Evolutionary conservation across 352 stramenopile genomes (phyloP).

Genomic region (Chrysophaeum taylorii): DNA sequence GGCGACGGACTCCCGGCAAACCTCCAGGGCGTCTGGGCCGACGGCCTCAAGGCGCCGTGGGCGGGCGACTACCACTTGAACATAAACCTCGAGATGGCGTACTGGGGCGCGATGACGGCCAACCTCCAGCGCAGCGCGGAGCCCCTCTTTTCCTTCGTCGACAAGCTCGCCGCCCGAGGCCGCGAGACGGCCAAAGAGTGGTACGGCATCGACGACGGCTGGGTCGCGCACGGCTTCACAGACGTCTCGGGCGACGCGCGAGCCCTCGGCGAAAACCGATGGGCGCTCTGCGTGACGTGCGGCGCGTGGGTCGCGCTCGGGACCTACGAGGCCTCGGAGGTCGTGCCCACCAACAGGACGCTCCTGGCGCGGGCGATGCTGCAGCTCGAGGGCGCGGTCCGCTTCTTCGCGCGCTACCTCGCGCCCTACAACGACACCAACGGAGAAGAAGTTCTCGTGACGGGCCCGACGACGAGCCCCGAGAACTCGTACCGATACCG

Average conservation of each 20-base stretch:
- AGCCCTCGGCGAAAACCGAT: conserved; percentile 8
- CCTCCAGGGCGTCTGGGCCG: conserved; percentile 24
- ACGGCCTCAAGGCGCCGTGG: conserved; percentile 11
- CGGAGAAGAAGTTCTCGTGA: not conserved
- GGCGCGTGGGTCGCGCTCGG: conserved; percentile 11
- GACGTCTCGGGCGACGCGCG: not conserved
- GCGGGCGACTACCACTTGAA: conserved; percentile 24
- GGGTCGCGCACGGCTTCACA: conserved; percentile 23
- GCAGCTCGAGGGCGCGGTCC: not conserved
- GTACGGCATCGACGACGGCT: not conserved
- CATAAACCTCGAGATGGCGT: conserved; percentile 24
- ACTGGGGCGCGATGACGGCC: not conserved
- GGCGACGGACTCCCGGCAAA: conserved; percentile 5
- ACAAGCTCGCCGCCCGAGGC: not conserved
- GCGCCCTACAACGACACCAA: not conserved
- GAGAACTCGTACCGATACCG: conserved; percentile 14
- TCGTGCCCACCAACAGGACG: not conserved
- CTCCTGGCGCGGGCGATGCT: not conserved
- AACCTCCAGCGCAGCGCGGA: not conserved
- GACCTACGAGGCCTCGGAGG: not conserved
- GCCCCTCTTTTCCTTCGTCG: conserved; percentile 10
- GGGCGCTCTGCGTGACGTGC: conserved; percentile 20
- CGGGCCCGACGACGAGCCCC: conserved; percentile 19
- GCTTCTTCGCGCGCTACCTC: conserved; percentile 14
- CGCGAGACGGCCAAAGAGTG: conserved; percentile 6